These are phyloP conservation scores for Macadamia integrifolia DNA, from an alignment of 164 flowering plant genomes.

Conservation along the genomic window DNA sequence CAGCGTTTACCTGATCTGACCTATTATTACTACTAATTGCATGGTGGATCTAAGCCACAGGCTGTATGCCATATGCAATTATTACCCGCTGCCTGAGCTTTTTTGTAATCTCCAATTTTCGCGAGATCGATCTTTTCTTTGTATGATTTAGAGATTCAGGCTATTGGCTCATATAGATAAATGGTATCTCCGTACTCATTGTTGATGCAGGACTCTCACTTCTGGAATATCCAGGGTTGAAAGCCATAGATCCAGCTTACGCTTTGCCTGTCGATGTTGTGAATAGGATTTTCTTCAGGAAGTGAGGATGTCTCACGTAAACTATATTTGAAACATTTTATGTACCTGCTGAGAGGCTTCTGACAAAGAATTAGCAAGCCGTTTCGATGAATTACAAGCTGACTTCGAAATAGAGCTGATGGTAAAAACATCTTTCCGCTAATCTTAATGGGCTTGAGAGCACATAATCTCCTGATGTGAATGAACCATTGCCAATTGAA, in stretches of 20 bases:
- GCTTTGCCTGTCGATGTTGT: slow-evolving; percentile 81
- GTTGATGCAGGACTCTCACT: slow-evolving; percentile 73
- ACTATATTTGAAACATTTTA: too few species aligned
- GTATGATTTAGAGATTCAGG: not conserved
- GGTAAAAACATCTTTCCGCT: too few species aligned
- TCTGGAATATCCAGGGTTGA: slow-evolving; percentile 76
- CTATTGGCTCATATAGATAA: too few species aligned
- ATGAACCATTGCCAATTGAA: too few species aligned
- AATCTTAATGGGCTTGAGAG: too few species aligned
- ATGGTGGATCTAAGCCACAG: not conserved
- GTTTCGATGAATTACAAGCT: too few species aligned
- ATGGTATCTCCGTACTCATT: not conserved
- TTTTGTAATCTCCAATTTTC: not conserved
- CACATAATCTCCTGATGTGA: too few species aligned
- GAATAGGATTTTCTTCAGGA: slow-evolving; percentile 44
- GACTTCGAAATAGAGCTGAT: too few species aligned
- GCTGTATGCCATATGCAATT: not conserved
- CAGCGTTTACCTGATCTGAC: too few species aligned
- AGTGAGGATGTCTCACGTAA: slow-evolving; percentile 5
- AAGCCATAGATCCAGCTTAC: slow-evolving; percentile 84
- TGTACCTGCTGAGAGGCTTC: too few species aligned
- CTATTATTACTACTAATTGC: not conserved
- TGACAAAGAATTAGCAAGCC: too few species aligned
- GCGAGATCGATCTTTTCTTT: not conserved
- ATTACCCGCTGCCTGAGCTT: not conserved